Base-by-base conservation (phyloP, 495 filamentous ascomycete genomes). In the Hypomontagnella monticulosa region DNA sequence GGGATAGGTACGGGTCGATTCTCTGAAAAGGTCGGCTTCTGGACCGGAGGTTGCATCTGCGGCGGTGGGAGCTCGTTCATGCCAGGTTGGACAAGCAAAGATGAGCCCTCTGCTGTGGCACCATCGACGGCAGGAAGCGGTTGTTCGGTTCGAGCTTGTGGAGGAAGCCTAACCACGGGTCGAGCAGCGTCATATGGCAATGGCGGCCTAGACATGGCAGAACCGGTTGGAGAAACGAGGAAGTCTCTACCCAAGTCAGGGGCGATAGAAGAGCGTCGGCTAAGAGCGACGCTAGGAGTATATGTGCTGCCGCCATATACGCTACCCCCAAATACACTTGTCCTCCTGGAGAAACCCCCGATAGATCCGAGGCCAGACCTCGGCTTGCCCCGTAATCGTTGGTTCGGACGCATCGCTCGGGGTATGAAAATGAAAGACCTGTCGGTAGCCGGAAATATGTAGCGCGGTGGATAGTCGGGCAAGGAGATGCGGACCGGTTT, bases 351-450 rank as follows among this genome's bases (percentile, higher is more conserved):
- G 56, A 85, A 86, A 6, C 88, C 89, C 0, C 87, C 89, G 71
- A 90, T 73, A 77, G 90, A 82, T 67, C 84, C 79, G 69, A 88
- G 72, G 16, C 80, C 80, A 61, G 91, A 89, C 49, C 89, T 85
- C 27, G 89, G 88, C 67, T 90, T 86, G 33, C 92, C 88, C 34
- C 89, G 83, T 59, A 88, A 87, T 14, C 88, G 87, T 78, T 95
- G 91, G 74, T 96, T 97, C 38, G 96, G 96, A 67, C 95, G 85
- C 76, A 96, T 84, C 12, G 95, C 94, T 69, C 95, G 85, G 14
- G 95, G 95, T 57, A 99, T 99, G 77, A 99, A 99, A 66, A 98
- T 96, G 72, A 99, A 99, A 0, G 95, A 97, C 55, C 95, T 84
- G 54, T 97, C 93, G 47, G 83, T 83, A 9, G 91, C 87, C 5